Evolutionary conservation across 163 green algal species (phyloP), one percentile per base, ranked within the genome.

Genomic region (Chlamydomonas reinhardtii): DNA sequence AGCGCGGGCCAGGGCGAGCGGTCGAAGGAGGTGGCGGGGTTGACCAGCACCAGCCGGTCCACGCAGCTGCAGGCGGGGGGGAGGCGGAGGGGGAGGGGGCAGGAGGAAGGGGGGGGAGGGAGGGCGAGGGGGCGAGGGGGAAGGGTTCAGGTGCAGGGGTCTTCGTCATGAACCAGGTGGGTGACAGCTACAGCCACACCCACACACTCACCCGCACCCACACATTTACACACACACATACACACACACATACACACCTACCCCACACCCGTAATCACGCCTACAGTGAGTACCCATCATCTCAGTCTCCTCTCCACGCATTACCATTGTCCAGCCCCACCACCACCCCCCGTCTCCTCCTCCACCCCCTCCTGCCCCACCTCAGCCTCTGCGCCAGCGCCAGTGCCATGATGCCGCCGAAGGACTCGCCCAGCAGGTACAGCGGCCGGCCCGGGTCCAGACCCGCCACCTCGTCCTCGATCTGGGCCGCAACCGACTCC

Each of bases 391-490:
- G 52, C 27, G 94, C 95, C 54, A 97, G 91, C 19, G 93, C 94
- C 88, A 99, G 84, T 19, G 94, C 90, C 78, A 99, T 88, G 43
- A 98, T 64, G 0, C 93, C 96, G 9, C 97, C 97, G 90, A 99
- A 98, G 2, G 93, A 97, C 92, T 99, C 97, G 0, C 97, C 97
- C 79, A 98, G 80, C 32, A 99, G 78, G 89, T 98, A 99, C 52
- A 98, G 92, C 0, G 95, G 95, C 22, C 96, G 90, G n/a, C 59
- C 17, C 48, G 76, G 72, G 43, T 92, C 88, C 56, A 76, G 48
- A 15, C 29, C 37, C 4, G 39, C 22, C 31, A 95, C 87, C 83
- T 95, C 86, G 0, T 56, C 65, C 68, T 91, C 80, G 24, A 93
- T 32, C 69, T 90, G 66, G 16, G 19, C 78, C 86, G 89, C 74